phyloP scores from a whole-genome alignment of 768 basidiomycete genomes.

The Kwoniella sp. region DNA sequence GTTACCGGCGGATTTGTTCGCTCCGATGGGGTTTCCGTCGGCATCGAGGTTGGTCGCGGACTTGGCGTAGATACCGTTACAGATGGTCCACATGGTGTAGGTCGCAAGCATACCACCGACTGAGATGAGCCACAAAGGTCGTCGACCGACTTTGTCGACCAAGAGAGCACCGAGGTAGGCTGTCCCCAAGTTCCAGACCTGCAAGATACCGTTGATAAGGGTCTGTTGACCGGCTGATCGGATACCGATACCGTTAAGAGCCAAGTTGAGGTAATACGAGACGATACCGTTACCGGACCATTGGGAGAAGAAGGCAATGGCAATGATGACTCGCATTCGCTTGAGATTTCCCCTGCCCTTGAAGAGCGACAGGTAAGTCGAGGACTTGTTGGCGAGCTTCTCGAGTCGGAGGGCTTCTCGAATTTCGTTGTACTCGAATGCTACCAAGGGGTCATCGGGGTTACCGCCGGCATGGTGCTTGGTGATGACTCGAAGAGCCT shows the following conservation, averaged over 20 bases:
- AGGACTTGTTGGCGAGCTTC: constrained; percentile 29
- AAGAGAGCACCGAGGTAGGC: constrained; percentile 33
- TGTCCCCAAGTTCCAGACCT: constrained; percentile 36
- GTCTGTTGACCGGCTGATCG: constrained; percentile 24
- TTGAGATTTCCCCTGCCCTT: constrained; percentile 28
- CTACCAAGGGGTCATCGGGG: constrained; percentile 39
- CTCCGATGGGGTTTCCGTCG: constrained; percentile 27
- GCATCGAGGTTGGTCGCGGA: constrained; percentile 28
- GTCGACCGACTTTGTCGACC: constrained; percentile 50
- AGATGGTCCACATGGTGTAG: constrained; percentile 35
- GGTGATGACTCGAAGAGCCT: constrained; percentile 28
- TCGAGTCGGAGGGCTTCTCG: constrained; percentile 40
- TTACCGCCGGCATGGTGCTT: constrained; percentile 49
- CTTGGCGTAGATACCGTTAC: constrained; percentile 40
- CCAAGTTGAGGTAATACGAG: constrained; percentile 48
- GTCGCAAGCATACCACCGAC: constrained; percentile 42
- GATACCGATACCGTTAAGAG: constrained; percentile 50
- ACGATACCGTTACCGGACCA: constrained; percentile 52
- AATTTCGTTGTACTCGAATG: constrained; percentile 60
- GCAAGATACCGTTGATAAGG: constrained; percentile 39
- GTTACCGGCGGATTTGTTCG: constrained; percentile 37
- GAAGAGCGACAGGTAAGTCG: constrained; percentile 35
- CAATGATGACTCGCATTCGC: constrained; percentile 37
- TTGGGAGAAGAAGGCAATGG: constrained; percentile 51
- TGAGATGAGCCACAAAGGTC: constrained; percentile 39